Evolutionary conservation across 2,329 filamentous ascomycete species (phyloP).

Genomic region (Thelonectria discophora): DNA sequence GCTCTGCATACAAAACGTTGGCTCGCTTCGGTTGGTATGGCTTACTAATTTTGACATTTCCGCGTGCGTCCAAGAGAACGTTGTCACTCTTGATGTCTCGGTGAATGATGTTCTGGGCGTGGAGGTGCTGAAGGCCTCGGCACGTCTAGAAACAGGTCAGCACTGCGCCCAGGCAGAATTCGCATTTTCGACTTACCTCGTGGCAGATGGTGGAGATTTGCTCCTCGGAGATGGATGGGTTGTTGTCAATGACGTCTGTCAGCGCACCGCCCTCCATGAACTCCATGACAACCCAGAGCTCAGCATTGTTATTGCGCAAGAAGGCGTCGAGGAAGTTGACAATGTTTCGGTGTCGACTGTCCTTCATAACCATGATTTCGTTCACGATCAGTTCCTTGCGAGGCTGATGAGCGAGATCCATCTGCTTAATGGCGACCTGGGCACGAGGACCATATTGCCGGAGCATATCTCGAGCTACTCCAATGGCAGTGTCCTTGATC

Average conservation of each 20-base stretch:
- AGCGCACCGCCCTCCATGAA: constrained; percentile 99
- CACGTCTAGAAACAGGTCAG: constrained; percentile 74
- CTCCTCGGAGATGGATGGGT: constrained; percentile 90
- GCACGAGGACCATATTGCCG: constrained; percentile 81
- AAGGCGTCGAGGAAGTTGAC: constrained; percentile 99
- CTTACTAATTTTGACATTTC: constrained; percentile 97
- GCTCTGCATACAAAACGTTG: neutral
- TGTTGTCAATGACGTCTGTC: constrained; percentile 99
- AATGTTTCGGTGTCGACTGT: constrained; percentile 97
- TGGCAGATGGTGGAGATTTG: constrained; percentile 97
- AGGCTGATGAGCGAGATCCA: constrained; percentile 97
- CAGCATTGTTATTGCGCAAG: constrained; percentile 90
- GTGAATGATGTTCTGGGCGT: constrained; percentile 96
- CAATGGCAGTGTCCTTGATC: constrained; percentile 87
- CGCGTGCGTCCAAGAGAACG: constrained; percentile 90
- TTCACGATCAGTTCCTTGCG: constrained; percentile 99
- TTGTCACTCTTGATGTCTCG: constrained; percentile 99
- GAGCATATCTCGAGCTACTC: constrained; percentile 82
- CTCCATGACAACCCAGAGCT: constrained; percentile 99
- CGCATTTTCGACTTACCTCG: constrained; percentile 71
- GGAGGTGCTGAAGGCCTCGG: constrained; percentile 91
- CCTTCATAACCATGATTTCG: constrained; percentile 99
- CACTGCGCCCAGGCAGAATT: neutral
- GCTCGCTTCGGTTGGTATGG: constrained; percentile 36
- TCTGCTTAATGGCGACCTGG: constrained; percentile 98